Base-by-base conservation (phyloP, 768 basidiomycete genomes). In the Clavaria fumosa region DNA sequence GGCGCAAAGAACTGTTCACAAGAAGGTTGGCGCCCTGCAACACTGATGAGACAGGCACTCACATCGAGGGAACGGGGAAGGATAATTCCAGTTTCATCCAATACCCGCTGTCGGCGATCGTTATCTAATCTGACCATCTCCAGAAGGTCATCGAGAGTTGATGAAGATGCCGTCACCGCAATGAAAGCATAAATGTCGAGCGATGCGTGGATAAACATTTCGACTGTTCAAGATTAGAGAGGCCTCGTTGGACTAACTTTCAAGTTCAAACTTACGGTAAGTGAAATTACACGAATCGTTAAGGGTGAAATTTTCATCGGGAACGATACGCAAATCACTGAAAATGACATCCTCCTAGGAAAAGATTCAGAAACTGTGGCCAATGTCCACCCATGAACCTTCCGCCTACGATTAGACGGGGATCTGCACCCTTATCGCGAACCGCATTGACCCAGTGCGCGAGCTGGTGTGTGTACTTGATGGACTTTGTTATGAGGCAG, bases 401-500 rank as follows among this genome's bases (percentile, higher is more conserved):
- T 38, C 38, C 17, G 19, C 38, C 15, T 39, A 39, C 38, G 22
- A 39, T 21, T 20, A 22, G 19, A 32, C 18, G 9, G 19, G 28
- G 18, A 31, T 23, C 38, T 7, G 12, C 38, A 27, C 37, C 19
- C 31, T 33, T 33, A 33, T 23, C 31, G 15, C 38, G 31, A 22
- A 20, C 38, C 15, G 38, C 21, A 33, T 39, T 39, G 38, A 39
- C 38, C 38, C 27, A 39, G 31, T 39, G 38, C n/a, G 27, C 19
- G 15, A 38, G 24, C 27, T 38, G 23, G 27, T 39, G 38, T 32
- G 38, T 39, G 38, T 39, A 39, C 21, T 39, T 39, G 30, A 39
- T 23, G 10, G 38, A 11, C 28, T 33, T 39, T 12, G 38, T 39
- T 11, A 39, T 14, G 9, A 39, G 2, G 38, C 38, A 39, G 38